Base-by-base conservation (phyloP, 2,329 filamentous ascomycete genomes). In the Pestalotiopsis sp. region DNA sequence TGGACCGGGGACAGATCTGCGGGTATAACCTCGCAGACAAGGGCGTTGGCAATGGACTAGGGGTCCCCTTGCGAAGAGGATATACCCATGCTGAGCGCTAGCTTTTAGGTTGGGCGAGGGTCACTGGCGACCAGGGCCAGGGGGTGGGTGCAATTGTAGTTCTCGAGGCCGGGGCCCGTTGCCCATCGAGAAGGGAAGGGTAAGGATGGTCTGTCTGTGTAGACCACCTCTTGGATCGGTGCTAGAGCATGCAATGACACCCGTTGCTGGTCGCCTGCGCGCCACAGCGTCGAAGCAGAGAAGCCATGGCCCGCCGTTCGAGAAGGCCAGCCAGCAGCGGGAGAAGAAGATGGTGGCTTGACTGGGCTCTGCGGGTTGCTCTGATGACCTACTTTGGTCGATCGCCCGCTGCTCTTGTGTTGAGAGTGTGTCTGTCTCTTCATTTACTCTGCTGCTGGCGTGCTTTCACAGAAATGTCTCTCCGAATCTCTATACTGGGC, bases 1-100 rank as follows among this genome's bases (percentile, higher is more conserved):
- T 68, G 66, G 70, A 68, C 71, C 70, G 20, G 44, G 44, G 64
- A 72, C 70, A 72, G 75, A 77, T 75, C 75, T 76, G 75, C 75
- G 74, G 73, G 70, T 73, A 73, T 73, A 72, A 70, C 68, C 65
- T 68, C 58, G 63, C 60, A 64, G 69, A 65, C 56, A 70, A 70
- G 69, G 61, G 66, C 70, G 70, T 73, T 71, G 73, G n/a, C 68
- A 66, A 68, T 69, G 69, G 68, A 70, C 63, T 72, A 73, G 70
- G 69, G 72, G 68, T 65, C 64, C 74, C 75, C 64, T 71, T 74
- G 74, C 69, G 72, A 13, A 55, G 35, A 61, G 13, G n/a, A 61
- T 61, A 61, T 39, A 61, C 52, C 64, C 64, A 59, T 55, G 63
- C 14, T 30, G 40, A 66, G 64, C 38, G 64, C 52, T n/a, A 24